Base-by-base conservation (phyloP, 2,329 filamentous ascomycete species). In the Thielaviopsis musarum region DNA sequence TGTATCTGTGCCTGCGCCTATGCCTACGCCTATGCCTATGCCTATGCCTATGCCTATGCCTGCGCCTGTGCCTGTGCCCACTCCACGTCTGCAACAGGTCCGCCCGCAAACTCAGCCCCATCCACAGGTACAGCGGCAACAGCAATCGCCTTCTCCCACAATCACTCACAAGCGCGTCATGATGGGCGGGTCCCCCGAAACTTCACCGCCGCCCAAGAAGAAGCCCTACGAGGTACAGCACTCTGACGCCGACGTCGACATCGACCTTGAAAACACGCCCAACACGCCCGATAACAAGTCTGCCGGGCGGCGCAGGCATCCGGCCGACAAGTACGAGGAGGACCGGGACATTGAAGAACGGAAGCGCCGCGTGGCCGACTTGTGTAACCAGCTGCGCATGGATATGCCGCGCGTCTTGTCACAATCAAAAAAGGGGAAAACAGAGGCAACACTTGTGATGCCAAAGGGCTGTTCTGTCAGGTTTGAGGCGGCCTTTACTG, bases 401-500 rank as follows among this genome's bases (percentile, higher is more conserved):
- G 38, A 45, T 5, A n/a, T 45, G 38, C 38, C 38, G 38, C 38
- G 38, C 15, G 2, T n/a, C 13, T 5, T n/a, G 2, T 4, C 15
- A 7, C 13, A 3, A 2, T 17, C 13, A 2, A 7, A n/a, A 3
- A 45, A n/a, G 38, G 38, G 38, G 7, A 45, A 17, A 2, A 30
- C 51, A 22, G 28, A 41, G 3, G 55, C 41, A 7, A 51, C 24
- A 4, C 55, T 51, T 15, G 19, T 30, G 6, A 56, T 61, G 34
- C 17, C 56, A 15, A 24, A 54, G 9, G 38, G 52, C 30, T 22
- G 66, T 17, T 66, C 67, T 24, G 62, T 61, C 1, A 62, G 61
- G 1, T 63, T 73, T 5, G 72, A 73, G 0, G 57, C 63, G 0
- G 64, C 63, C 2, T 56, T 74, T 0, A 71, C 71, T 2, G 30